Evolutionary conservation across 2,329 filamentous ascomycete species (phyloP).

Genomic region (Beauveria medogensis): DNA sequence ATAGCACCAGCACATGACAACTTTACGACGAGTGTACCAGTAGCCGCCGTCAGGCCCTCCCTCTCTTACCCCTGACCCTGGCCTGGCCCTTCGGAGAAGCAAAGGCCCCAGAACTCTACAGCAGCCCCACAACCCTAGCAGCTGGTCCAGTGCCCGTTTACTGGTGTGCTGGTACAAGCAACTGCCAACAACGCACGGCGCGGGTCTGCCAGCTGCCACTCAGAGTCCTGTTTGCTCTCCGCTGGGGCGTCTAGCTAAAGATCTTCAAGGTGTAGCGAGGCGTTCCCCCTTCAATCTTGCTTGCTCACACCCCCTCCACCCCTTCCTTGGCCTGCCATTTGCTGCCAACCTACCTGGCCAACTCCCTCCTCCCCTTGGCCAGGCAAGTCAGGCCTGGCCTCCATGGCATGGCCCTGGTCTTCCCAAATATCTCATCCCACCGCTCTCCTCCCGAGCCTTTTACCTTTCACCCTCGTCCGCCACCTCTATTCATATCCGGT

Average conservation of each 20-base stretch:
- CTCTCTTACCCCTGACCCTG: background rate
- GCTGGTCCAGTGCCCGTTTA: background rate
- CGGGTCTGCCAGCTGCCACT: background rate
- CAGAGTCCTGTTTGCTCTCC: background rate
- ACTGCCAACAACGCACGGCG: background rate
- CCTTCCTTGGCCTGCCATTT: background rate
- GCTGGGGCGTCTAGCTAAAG: background rate
- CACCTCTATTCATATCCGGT: conserved; percentile 8
- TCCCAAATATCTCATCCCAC: conserved; percentile 6
- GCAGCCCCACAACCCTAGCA: background rate
- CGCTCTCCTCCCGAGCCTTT: conserved; percentile 3
- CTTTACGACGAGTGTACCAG: background rate
- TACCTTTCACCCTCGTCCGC: conserved; percentile 1
- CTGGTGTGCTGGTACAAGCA: background rate
- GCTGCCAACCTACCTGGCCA: background rate
- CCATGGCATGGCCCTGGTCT: background rate
- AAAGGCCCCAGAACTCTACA: background rate
- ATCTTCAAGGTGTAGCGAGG: background rate
- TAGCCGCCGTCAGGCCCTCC: background rate
- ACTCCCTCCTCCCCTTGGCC: background rate
- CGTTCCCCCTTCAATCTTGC: background rate
- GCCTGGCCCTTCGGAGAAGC: background rate
- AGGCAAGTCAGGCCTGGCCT: background rate
- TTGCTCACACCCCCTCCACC: background rate
- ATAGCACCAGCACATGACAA: background rate